Conservation (phyloP, 495 filamentous ascomycete genomes). For the Apiosordaria backusii region DNA sequence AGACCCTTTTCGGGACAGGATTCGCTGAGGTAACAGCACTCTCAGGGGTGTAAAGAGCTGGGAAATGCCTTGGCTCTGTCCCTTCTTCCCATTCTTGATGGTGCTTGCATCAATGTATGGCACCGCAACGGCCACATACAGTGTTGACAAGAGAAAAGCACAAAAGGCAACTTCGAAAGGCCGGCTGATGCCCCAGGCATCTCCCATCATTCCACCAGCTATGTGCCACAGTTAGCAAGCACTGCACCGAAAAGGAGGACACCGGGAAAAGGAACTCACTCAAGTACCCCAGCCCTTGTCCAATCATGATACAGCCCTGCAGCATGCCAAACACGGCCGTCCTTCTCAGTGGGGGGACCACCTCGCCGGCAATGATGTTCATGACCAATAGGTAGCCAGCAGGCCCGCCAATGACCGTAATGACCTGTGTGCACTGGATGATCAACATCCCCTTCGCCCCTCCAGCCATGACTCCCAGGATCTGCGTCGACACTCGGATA, state of each 20-base stretch:
- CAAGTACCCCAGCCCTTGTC: slow-evolving; percentile 50
- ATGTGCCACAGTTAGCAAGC: background rate
- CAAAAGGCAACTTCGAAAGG: slow-evolving; percentile 52
- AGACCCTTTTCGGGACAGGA: slow-evolving; percentile 30
- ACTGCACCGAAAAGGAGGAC: too few species aligned
- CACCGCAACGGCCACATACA: slow-evolving; percentile 37
- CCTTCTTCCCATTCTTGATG: slow-evolving; percentile 32
- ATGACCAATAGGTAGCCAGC: slow-evolving; percentile 55
- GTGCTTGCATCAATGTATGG: slow-evolving; percentile 41
- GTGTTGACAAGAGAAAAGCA: slow-evolving; percentile 41
- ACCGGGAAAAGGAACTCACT: slow-evolving; percentile 26
- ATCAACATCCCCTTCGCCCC: slow-evolving; percentile 51
- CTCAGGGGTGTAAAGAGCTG: slow-evolving; percentile 53
- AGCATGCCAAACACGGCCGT: slow-evolving; percentile 53
- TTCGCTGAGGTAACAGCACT: slow-evolving; percentile 22
- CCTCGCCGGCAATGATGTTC: slow-evolving; percentile 52
- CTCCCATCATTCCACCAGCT: slow-evolving; percentile 53
- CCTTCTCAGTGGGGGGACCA: slow-evolving; percentile 45
- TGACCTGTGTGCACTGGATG: slow-evolving; percentile 53
- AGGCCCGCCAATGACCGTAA: slow-evolving; percentile 56
- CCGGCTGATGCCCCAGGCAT: slow-evolving; percentile 46
- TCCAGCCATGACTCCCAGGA: slow-evolving; percentile 50
- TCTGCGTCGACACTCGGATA: slow-evolving; percentile 51
- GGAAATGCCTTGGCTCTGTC: slow-evolving; percentile 32
- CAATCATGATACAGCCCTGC: slow-evolving; percentile 54